These are phyloP conservation scores for Aplosporella prunicola DNA, from an alignment of 2,329 filamentous ascomycete species.

Conservation along the genomic window DNA sequence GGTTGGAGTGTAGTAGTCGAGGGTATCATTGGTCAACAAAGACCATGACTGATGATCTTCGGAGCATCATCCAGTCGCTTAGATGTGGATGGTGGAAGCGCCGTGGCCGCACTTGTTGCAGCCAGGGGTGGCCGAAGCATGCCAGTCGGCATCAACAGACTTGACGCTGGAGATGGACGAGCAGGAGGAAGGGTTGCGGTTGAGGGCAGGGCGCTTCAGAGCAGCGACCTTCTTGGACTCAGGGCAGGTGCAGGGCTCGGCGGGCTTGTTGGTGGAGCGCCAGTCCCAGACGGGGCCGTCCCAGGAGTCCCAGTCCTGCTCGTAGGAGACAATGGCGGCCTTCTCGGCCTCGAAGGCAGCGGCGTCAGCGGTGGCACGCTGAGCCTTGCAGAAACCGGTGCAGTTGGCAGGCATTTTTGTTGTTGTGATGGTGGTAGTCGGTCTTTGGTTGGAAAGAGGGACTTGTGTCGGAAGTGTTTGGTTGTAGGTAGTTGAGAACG, in stretches of 20 bases:
- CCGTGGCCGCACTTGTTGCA: constrained; percentile 8
- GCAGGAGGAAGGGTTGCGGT: constrained; percentile 7
- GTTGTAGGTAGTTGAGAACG: too few species aligned
- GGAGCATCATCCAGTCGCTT: too few species aligned
- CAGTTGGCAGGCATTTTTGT: constrained; percentile 11
- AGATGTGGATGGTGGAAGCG: constrained; percentile 5
- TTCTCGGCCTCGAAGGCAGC: constrained; percentile 17
- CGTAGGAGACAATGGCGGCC: constrained; percentile 16
- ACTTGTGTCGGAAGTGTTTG: too few species aligned
- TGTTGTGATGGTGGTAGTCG: background rate
- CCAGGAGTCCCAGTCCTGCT: constrained; percentile 14
- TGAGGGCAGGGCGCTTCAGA: constrained; percentile 8
- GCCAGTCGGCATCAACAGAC: constrained; percentile 3
- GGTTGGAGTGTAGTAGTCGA: too few species aligned
- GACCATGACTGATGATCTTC: too few species aligned
- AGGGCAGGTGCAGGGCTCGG: background rate
- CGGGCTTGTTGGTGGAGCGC: constrained; percentile 10
- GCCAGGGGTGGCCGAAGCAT: constrained; percentile 7
- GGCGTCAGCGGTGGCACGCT: constrained; percentile 16
- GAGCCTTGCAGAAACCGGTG: constrained; percentile 18
- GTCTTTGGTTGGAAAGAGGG: too few species aligned
- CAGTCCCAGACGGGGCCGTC: constrained; percentile 11
- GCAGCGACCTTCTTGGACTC: constrained; percentile 8
- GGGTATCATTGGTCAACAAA: too few species aligned
- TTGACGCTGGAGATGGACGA: constrained; percentile 6